Base-by-base conservation (phyloP, 768 basidiomycete species). In the Serpula lacrymans region DNA sequence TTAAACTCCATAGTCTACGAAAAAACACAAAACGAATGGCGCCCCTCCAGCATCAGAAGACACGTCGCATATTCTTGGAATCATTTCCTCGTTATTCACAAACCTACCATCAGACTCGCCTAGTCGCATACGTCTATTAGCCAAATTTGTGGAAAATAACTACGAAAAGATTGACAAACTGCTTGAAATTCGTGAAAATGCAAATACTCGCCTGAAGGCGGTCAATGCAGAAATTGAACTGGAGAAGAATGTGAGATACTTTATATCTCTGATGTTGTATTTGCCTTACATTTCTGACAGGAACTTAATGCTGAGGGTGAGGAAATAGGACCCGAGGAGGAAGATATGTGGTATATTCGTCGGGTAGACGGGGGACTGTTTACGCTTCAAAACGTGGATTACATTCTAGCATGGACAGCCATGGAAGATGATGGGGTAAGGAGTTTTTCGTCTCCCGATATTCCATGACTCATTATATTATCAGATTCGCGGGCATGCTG, bases 351-450 rank as follows among this genome's bases (percentile, higher is more conserved):
- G 72, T 97, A 98, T 67, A 67, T 96, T n/a, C 80, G 83, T 23
- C 77, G 86, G 40, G 64, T 98, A 25, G 92, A 96, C 42, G 81
- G 82, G 2, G 96, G 96, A 0, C 63, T 96, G 31, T 92, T 88
- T 56, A 86, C 84, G 2, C 63, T 98, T 6, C 95, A 98, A 54
- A 91, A 84, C 13, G 77, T 91, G 28, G 95, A 98, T 60, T 97
- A 94, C 52, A 87, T 97, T 45, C 64, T 97, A 27, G 92, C 88
- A 5, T 99, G 96, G 96, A 64, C 97, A 20, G 76, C 81, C 41
- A 94, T 97, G 93, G 96, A 99, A 64, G 95, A 98, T 52, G 95
- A 98, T 52, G 96, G 95, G 26, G 96, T 96, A 67, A 41, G 88
- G 63, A 4, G 1, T 46, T 27, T 30, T 30, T 31, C 14, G 21